Base-by-base conservation (phyloP, 257 asterid species). In the Salvia rosmarinus region DNA sequence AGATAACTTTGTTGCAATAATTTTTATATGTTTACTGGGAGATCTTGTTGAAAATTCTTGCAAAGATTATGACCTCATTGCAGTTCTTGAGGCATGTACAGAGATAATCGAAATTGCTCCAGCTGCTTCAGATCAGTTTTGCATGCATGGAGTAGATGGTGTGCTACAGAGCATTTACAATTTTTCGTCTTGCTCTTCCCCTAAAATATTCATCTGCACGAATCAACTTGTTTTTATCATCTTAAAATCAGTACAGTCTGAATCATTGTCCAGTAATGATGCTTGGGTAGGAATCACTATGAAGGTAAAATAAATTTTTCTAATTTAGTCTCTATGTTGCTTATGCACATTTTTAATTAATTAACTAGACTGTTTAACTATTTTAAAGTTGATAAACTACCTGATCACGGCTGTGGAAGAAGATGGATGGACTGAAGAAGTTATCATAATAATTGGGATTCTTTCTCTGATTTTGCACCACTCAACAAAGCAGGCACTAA, bases 381-480 rank as follows among this genome's bases (percentile, higher is more conserved):
- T 64, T 63, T 70, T 80, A 81, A 71, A 94, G 98, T 78, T 87
- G 78, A 67, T 86, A 70, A 87, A 87, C 56, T 82, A 77, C 82
- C 75, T 90, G 75, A 72, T 72, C 62, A 64, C 77, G 25, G 76
- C 83, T 44, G 76, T 80, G 75, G 75, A 80, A 75, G 80, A 86
- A 68, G 86, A 87, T 59, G 82, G 85, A 68, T 85, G 96, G 95
- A 74, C 82, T 2, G 83, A 80, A 64, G 93, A 86, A 77, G 87
- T 78, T 83, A 82, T 85, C 70, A 49, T 84, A 47, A 75, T 83
- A 47, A 51, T 85, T 67, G 90, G 85, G 63, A 82, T 71, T 75
- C 82, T 94, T 60, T 82, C 87, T 54, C 77, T 90, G 82, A 89
- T 89, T 70, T 84, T 94, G 82, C 81, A 91, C 82, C 96, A 87